Evolutionary conservation across 352 stramenopile genomes (phyloP).

Genomic region (Thraustotheca clavata): DNA sequence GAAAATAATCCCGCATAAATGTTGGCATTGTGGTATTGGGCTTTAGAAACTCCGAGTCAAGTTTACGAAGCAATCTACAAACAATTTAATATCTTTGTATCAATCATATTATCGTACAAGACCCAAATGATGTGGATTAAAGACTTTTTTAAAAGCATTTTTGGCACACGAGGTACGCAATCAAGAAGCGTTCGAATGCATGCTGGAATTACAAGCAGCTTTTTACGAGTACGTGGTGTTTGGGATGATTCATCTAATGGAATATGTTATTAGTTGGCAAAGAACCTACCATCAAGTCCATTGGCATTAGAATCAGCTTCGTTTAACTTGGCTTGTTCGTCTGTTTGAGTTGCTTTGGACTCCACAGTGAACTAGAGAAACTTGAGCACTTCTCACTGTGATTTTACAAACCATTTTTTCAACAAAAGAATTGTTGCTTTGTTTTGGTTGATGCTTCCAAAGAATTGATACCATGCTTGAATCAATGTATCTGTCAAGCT

Average conservation of each 20-base stretch:
- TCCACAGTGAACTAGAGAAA: slow-evolving; percentile 23
- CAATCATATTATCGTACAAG: slow-evolving; percentile 21
- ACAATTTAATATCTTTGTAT: background rate
- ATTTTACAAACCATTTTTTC: slow-evolving; percentile 41
- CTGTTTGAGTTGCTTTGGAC: slow-evolving; percentile 11
- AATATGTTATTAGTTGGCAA: background rate
- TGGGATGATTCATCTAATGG: background rate
- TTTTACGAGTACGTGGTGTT: slow-evolving; percentile 14
- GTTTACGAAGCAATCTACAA: slow-evolving; percentile 36
- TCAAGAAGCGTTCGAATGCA: slow-evolving; percentile 44
- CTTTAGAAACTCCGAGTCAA: slow-evolving; percentile 36
- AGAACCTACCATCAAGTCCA: background rate
- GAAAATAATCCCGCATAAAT: slow-evolving; percentile 54
- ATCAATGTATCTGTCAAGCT: slow-evolving; percentile 63
- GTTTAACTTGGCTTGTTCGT: background rate
- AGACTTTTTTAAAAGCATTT: slow-evolving; percentile 42
- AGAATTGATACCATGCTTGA: slow-evolving; percentile 51
- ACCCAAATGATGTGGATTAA: slow-evolving; percentile 36
- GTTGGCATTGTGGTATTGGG: slow-evolving; percentile 31
- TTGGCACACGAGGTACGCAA: slow-evolving; percentile 38
- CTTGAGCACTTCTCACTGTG: slow-evolving; percentile 28
- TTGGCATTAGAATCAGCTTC: background rate
- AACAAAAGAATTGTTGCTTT: slow-evolving; percentile 40
- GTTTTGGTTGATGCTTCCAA: slow-evolving; percentile 52
- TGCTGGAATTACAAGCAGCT: slow-evolving; percentile 12